Evolutionary conservation across 2,329 filamentous ascomycete species (phyloP).

Genomic region (Penicillium sp.): DNA sequence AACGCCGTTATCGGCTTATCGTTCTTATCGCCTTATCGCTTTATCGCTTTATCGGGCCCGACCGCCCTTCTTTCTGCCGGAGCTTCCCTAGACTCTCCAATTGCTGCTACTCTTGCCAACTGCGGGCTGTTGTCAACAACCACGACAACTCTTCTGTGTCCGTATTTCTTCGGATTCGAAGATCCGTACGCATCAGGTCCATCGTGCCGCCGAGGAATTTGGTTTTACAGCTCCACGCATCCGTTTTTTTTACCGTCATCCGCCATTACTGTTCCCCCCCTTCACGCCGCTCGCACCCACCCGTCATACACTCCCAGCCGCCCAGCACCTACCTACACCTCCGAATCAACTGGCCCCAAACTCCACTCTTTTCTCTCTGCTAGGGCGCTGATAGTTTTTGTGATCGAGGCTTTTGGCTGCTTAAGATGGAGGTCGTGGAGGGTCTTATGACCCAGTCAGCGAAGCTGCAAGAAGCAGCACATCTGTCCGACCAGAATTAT

Average conservation of each 20-base stretch:
- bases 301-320: background rate
- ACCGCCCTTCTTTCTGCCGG: background rate
- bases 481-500: slow-evolving; percentile 44
- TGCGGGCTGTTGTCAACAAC: background rate
- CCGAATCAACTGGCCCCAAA: background rate
- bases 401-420: background rate
- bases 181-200: too few species aligned
- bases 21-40: background rate
- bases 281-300: background rate
- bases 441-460: slow-evolving; percentile 24
- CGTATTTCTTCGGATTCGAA: background rate
- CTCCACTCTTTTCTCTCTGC: background rate
- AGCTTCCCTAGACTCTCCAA: background rate
- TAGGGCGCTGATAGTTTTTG: too few species aligned
- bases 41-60: background rate
- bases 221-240: background rate
- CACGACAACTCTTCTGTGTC: background rate
- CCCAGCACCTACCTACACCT: background rate
- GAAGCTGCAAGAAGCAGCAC: slow-evolving; percentile 35
- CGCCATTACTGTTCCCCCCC: background rate
- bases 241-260: background rate
- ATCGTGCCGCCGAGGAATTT: background rate
- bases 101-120: background rate
- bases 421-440: slow-evolving; percentile 17
- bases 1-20: slow-evolving; percentile 4